Evolutionary conservation across 2,329 filamentous ascomycete species (phyloP).

Genomic region (Beauveria pseudobassiana): DNA sequence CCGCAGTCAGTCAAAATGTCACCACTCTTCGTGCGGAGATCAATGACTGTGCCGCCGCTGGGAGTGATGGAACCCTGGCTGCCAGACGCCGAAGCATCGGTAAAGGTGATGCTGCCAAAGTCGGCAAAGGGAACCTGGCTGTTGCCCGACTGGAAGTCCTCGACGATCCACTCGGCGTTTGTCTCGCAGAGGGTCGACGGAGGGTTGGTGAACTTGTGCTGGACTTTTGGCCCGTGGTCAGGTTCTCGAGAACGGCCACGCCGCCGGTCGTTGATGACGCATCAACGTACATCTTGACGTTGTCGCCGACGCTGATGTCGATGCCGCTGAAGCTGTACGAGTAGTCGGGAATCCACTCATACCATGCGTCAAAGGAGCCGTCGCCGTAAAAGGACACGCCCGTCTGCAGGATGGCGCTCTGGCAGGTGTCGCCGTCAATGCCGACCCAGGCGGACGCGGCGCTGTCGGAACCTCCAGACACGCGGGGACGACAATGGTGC

Average conservation of each 20-base stretch:
- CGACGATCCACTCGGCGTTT: slow-evolving; percentile 54
- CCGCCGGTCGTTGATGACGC: slow-evolving; percentile 15
- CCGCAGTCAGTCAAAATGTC: slow-evolving; percentile 4
- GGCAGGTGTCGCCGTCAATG: slow-evolving; percentile 32
- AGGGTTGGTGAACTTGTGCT: slow-evolving; percentile 34
- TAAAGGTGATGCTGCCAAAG: slow-evolving; percentile 11
- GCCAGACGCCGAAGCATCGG: slow-evolving; percentile 3
- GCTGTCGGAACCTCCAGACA: not conserved
- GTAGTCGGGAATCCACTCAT: slow-evolving; percentile 34
- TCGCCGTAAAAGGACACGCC: slow-evolving; percentile 31
- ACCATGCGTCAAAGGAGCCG: slow-evolving; percentile 30
- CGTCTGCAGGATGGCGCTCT: slow-evolving; percentile 29
- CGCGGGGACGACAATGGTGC: not conserved
- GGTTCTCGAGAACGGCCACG: slow-evolving; percentile 30
- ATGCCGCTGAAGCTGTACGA: slow-evolving; percentile 26
- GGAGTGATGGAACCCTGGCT: slow-evolving; percentile 21
- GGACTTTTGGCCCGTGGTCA: slow-evolving; percentile 40
- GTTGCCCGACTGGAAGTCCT: slow-evolving; percentile 20
- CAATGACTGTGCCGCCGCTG: not conserved
- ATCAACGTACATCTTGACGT: slow-evolving; percentile 17
- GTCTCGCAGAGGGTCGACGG: slow-evolving; percentile 34
- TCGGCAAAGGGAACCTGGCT: slow-evolving; percentile 16
- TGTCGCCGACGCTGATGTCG: slow-evolving; percentile 17
- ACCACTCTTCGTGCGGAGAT: not conserved
- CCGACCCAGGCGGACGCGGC: slow-evolving; percentile 32